phyloP scores from a whole-genome alignment of 257 asterid species.

The Lycium ferocissimum region DNA sequence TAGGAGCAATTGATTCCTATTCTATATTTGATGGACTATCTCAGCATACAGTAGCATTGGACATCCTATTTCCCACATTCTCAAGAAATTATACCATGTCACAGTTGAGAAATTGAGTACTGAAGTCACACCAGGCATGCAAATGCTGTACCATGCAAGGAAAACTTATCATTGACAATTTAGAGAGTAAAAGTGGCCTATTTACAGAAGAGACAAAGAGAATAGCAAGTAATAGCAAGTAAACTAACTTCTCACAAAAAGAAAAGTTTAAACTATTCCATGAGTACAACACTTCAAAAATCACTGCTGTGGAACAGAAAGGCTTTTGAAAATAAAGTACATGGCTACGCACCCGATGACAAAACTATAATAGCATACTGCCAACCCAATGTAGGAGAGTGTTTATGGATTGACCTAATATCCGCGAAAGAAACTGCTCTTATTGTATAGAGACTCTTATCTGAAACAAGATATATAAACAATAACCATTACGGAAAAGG shows the following conservation, averaged over 20 bases:
- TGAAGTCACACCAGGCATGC: conserved; percentile 14
- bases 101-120: conserved; percentile 15
- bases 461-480: conserved; percentile 58
- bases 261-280: background rate
- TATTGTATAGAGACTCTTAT: conserved; percentile 81
- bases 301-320: background rate
- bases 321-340: background rate
- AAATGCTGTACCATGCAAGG: background rate
- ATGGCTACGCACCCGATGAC: conserved; percentile 70
- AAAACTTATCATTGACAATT: background rate
- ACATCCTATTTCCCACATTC: background rate
- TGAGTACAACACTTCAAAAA: background rate
- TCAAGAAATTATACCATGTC: conserved; percentile 4
- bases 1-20: conserved; percentile 11
- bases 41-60: conserved; percentile 2
- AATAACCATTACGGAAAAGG: conserved; percentile 33
- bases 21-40: background rate
- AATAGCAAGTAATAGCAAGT: conserved; percentile 18
- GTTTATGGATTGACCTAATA: conserved; percentile 85
- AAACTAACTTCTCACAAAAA: conserved; percentile 24
- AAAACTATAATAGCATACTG: conserved; percentile 87
- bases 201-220: background rate
- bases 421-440: conserved; percentile 91
- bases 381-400: conserved; percentile 93
- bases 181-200: conserved; percentile 1